Base-by-base conservation (phyloP, 305 asterid genomes). In the Lippia alba region DNA sequence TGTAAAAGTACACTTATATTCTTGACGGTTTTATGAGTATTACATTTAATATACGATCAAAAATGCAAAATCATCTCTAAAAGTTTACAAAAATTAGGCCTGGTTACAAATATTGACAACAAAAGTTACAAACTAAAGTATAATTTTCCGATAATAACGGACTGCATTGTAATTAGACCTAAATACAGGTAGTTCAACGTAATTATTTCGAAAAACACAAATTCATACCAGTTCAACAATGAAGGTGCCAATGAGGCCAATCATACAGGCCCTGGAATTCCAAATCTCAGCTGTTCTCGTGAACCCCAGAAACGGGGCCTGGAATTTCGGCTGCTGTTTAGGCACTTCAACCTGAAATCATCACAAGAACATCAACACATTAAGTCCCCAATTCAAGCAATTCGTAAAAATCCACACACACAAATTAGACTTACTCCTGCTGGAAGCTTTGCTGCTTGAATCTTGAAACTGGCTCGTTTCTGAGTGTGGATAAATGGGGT, bases 181-280 rank as follows among this genome's bases (percentile, higher is more conserved):
- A n/a, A n/a, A n/a, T n/a, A n/a, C n/a, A n/a, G n/a, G n/a, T n/a
- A n/a, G n/a, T n/a, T n/a, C n/a, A n/a, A n/a, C n/a, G n/a, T n/a
- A n/a, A 24, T 24, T 24, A 24, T 24, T 24, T 24, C 30, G n/a
- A n/a, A 24, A 24, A 24, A 24, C 30, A 24, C 14, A 44, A 11
- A 3, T 33, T 34, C 66, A 7, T 14, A 91, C 96, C 92, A 91
- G 68, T 84, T 94, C 99, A 18, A 86, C 85, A 40, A 89, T 79
- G 84, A 91, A 91, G 53, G 82, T 83, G 10, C 96, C 96, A 50
- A 94, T 76, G 3, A 91, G 87, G 18, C 96, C 99, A 44, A 94
- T 86, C 99, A 91, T 94, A 64, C 97, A 88, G 76, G 94, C 90
- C 78, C 96, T 83, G 6, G 99, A 94, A 75, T 91, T 94, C 96